phyloP scores from a whole-genome alignment of 495 filamentous ascomycete genomes.

The Penicillium longicatenatum region DNA sequence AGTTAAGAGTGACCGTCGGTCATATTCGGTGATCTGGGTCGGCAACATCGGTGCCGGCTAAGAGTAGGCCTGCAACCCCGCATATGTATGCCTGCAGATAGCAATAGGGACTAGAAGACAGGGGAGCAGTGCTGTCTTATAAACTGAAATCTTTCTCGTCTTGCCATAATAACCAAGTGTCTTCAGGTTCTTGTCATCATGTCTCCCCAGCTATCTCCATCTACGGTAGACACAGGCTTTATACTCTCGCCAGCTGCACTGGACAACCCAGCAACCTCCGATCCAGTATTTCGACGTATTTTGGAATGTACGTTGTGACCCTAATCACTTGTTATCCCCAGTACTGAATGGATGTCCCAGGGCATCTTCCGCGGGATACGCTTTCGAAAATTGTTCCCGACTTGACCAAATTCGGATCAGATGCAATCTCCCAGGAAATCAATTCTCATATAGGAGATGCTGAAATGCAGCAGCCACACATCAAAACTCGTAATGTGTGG shows the following conservation, averaged over 20 bases:
- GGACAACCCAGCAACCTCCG: slow-evolving; percentile 17
- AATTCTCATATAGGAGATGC: slow-evolving; percentile 23
- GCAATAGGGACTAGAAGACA: too few relatives aligned
- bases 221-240: slow-evolving; percentile 17
- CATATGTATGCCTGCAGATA: slow-evolving; percentile 5
- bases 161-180: too few relatives aligned
- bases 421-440: slow-evolving; percentile 18
- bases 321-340: too few relatives aligned
- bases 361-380: slow-evolving; percentile 15
- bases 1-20: too few relatives aligned
- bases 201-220: slow-evolving; percentile 9
- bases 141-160: too few relatives aligned
- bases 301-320: slow-evolving; percentile 16
- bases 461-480: slow-evolving; percentile 30
- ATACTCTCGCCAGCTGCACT: slow-evolving; percentile 16
- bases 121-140: too few relatives aligned
- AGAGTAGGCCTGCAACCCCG: slow-evolving; percentile 13
- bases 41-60: too few relatives aligned
- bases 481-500: slow-evolving; percentile 37
- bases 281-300: slow-evolving; percentile 16
- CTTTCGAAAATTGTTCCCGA: slow-evolving; percentile 8
- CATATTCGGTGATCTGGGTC: slow-evolving; percentile 18
- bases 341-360: neutral
- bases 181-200: slow-evolving; percentile 1
- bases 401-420: slow-evolving; percentile 11